Evolutionary conservation across 768 basidiomycete species (phyloP).

Genomic region (Lactarius vividus): DNA sequence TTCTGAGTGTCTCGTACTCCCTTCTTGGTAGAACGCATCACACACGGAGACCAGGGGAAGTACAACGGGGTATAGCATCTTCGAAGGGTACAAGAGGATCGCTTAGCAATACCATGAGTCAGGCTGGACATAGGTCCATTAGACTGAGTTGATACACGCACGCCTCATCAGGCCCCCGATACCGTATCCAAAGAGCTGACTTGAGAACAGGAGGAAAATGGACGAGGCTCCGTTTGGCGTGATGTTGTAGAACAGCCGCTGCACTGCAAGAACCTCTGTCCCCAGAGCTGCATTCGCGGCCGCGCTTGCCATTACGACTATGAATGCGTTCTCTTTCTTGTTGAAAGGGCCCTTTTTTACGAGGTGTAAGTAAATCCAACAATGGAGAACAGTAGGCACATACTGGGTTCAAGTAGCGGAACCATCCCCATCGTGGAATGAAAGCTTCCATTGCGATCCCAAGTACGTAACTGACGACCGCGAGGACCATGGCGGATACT

Average conservation of each 20-base stretch:
- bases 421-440: slow-evolving; percentile 45
- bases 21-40: slow-evolving; percentile 47
- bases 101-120: slow-evolving; percentile 31
- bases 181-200: slow-evolving; percentile 47
- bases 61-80: slow-evolving; percentile 50
- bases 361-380: slow-evolving; percentile 5
- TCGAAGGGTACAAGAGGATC: slow-evolving; percentile 50
- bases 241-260: slow-evolving; percentile 45
- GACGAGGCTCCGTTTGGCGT: slow-evolving; percentile 45
- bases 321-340: slow-evolving; percentile 58
- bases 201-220: slow-evolving; percentile 43
- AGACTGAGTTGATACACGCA: slow-evolving; percentile 30
- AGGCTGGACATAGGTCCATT: neutral
- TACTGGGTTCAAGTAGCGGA: slow-evolving; percentile 54
- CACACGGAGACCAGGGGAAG: slow-evolving; percentile 49
- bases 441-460: slow-evolving; percentile 46
- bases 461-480: slow-evolving; percentile 49
- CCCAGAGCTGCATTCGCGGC: slow-evolving; percentile 53
- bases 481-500: slow-evolving; percentile 54
- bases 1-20: slow-evolving; percentile 26
- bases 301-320: slow-evolving; percentile 56
- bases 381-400: slow-evolving; percentile 24
- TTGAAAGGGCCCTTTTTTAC: slow-evolving; percentile 49
- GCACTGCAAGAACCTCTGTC: slow-evolving; percentile 54
- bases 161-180: slow-evolving; percentile 53